Evolutionary conservation across 306 rosid genomes (phyloP), one percentile per base, ranked within the genome.

Genomic region (Arachis hypogaea): DNA sequence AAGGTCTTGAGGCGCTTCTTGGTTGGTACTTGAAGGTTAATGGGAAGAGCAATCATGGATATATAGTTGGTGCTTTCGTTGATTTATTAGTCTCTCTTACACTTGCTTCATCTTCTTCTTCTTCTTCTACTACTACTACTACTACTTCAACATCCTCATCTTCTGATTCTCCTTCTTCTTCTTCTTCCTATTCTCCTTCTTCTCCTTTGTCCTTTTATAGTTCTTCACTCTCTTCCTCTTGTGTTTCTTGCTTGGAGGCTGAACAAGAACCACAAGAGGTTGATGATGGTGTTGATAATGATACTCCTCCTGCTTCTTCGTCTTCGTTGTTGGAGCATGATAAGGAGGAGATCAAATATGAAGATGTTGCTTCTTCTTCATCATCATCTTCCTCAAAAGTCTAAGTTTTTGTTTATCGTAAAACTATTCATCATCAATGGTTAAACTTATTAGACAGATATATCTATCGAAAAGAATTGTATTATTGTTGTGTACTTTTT

Each of bases 1-100:
- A 91, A 30, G 70, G 83, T 40, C 89, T 93, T 7, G 94, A 93
- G 46, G 82, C 84, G 77, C 96, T 93, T 58, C 52, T 93, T 44
- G 66, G 86, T 68, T 93, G 98, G 82, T 93, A 91, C 69, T 80
- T 93, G 90, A 86, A 52, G 72, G 85, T 82, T 4, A 91, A 93
- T 59, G 91, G 78, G 0, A 86, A 86, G 60, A 59, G 22, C 54
- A 93, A 86, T 16, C 98, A 89, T 69, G 87, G 82, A 0, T 89
- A 76, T 45, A 84, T 93, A 11, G 79, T 93, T 43, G 90, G 90
- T 14, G 98, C 98, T 65, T 93, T 91, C 69, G 88, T 91, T 50
- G 98, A 93, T 81, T 75, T 93, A 18, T 70, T 93, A 85, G 82
- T 88, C 14, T 82, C 78, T 74, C 81, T 85, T 68, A 77, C 87